Base-by-base conservation (phyloP, 331 rosid genomes). In the Malus hybrid region DNA sequence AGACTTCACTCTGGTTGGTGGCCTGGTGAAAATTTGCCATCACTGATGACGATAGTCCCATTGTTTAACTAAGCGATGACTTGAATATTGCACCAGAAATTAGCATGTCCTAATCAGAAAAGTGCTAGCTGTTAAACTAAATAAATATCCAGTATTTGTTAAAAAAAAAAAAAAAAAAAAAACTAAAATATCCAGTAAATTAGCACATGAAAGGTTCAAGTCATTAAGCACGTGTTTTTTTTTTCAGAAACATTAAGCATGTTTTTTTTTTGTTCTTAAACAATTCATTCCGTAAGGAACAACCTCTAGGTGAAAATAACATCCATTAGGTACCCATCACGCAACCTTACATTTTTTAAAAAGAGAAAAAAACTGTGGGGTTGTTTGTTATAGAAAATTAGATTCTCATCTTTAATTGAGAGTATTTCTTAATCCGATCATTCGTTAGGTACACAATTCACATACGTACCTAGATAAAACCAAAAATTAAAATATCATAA, bases 31-130 rank as follows among this genome's bases (percentile, higher is more conserved):
- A 74, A 12, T 6, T 20, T 48, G 30, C 64, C 78, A 64, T 74
- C 75, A 69, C 6, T 15, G 80, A 20, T 77, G 80, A 77, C 55
- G 56, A 34, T 44, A 29, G 74, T 53, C 29, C 36, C 14, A 20
- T 13, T 58, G 46, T 61, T 24, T 4, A 1, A 44, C 16, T 44
- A 18, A 68, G 12, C 44, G 34, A 42, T 12, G 3, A 24, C 15
- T 68, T 58, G 57, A 53, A 67, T 34, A 69, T 48, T 69, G 18
- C 22, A 50, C 14, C 11, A 6, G 13, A 2, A 12, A 61, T 61
- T 44, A 15, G 67, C 18, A 3, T 16, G 77, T 60, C 68, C 44
- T 42, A 61, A 73, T 34, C 18, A 60, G 60, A 73, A 73, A 73
- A 60, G 77, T 60, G 68, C 42, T 60, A n/a, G 68, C 42, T 60